A percentile compares a stretch with the other conserved stretches of the same genome.
Conservation (phyloP, 495 filamentous ascomycete species). For the Ramalina peruviana region DNA sequence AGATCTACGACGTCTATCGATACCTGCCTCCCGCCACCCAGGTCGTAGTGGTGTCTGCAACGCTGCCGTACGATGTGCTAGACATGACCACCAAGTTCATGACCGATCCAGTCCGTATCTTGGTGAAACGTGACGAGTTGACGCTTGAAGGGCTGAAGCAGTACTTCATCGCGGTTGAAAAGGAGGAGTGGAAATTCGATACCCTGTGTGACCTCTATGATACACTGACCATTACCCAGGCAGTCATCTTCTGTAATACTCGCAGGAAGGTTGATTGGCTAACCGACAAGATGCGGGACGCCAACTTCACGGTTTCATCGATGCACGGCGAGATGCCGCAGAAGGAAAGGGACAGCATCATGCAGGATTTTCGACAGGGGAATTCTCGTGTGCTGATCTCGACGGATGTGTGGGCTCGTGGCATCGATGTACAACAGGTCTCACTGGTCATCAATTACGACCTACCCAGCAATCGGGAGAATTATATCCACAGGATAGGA, state of each 20-base stretch:
- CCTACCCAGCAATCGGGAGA: constrained; percentile 95
- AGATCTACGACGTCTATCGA: constrained; percentile 98
- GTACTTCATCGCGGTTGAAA: constrained; percentile 98
- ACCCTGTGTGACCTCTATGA: constrained; percentile 99
- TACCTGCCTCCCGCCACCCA: constrained; percentile 92
- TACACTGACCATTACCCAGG: constrained; percentile 96
- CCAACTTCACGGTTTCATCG: constrained; percentile 93
- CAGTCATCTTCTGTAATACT: constrained; percentile 99
- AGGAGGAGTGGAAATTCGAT: constrained; percentile 99
- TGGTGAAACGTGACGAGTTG: constrained; percentile 99
- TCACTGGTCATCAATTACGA: constrained; percentile 99
- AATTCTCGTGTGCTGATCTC: constrained; percentile 96
- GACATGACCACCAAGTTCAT: constrained; percentile 99
- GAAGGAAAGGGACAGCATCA: constrained; percentile 92
- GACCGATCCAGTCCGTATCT: constrained; percentile 93
- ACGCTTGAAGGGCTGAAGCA: constrained; percentile 97
- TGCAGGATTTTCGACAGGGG: constrained; percentile 97
- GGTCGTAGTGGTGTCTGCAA: constrained; percentile 95
- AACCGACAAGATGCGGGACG: constrained; percentile 95
- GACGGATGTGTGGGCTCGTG: constrained; percentile 92
- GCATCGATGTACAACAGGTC: constrained; percentile 98
- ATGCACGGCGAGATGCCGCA: constrained; percentile 99
- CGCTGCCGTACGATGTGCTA: constrained; percentile 91
- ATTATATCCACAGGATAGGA: constrained; percentile 98
- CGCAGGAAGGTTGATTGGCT: constrained; percentile 99